A percentile compares a stretch with the other conserved stretches of the same genome.
Conservation (phyloP, 352 stramenopile species). For the Phytopythium montanum region DNA sequence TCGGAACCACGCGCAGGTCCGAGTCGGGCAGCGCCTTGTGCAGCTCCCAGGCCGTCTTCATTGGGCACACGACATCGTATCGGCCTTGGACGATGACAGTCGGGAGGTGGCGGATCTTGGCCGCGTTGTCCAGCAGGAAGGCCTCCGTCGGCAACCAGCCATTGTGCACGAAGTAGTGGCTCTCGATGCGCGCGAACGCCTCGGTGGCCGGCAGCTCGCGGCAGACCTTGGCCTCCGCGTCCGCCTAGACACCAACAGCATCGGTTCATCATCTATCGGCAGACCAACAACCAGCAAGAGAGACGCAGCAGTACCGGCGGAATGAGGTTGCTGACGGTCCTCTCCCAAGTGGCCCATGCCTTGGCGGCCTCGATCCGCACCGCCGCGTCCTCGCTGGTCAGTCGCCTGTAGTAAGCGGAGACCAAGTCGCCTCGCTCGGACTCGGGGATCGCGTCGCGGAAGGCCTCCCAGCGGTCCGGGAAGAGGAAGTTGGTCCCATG, state of each 20-base stretch:
- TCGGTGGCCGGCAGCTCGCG: constrained; percentile 80
- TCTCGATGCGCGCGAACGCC: constrained; percentile 92
- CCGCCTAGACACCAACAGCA: constrained; percentile 15
- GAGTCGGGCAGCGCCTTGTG: constrained; percentile 51
- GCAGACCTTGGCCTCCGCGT: constrained; percentile 72
- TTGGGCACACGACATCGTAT: constrained; percentile 78
- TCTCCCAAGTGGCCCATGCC: constrained; percentile 92
- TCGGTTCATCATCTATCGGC: not conserved
- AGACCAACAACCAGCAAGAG: too few relatives aligned
- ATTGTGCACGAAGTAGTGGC: constrained; percentile 91
- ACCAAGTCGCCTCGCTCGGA: constrained; percentile 82
- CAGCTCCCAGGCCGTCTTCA: constrained; percentile 69
- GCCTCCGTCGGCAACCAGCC: constrained; percentile 88
- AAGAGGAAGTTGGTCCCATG: constrained; percentile 87
- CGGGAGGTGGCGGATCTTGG: constrained; percentile 91
- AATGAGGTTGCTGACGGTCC: constrained; percentile 80
- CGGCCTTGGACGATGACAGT: constrained; percentile 90
- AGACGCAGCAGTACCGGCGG: constrained; percentile 26
- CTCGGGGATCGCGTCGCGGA: constrained; percentile 84
- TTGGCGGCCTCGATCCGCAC: constrained; percentile 76
- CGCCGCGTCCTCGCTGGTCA: constrained; percentile 82
- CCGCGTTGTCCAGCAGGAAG: constrained; percentile 86
- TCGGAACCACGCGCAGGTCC: constrained; percentile 48
- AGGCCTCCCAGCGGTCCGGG: constrained; percentile 89
- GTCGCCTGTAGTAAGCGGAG: constrained; percentile 80